These are phyloP conservation scores for Cruciata laevipes DNA, from an alignment of 257 asterid genomes.

Conservation along the genomic window DNA sequence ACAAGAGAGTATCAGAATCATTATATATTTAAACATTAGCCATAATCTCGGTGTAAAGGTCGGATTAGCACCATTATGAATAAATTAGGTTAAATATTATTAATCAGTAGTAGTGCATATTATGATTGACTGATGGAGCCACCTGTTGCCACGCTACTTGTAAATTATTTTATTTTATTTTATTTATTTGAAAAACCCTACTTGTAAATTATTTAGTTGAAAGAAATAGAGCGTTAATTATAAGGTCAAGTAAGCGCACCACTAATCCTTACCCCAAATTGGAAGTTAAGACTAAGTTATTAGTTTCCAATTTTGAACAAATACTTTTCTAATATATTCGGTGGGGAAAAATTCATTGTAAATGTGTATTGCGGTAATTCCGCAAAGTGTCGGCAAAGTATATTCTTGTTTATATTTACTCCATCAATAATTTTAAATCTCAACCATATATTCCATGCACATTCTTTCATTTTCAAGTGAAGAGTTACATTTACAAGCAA, in stretches of 20 bases:
- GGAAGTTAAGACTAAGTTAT: background rate
- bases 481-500: too few relatives aligned
- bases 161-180: too few relatives aligned
- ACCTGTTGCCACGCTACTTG: background rate
- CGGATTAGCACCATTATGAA: background rate
- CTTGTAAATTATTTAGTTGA: background rate
- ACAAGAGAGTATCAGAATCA: too few relatives aligned
- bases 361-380: background rate
- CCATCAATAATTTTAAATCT: background rate
- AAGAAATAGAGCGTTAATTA: background rate
- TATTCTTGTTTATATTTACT: background rate
- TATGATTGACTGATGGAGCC: background rate
- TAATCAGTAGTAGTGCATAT: background rate
- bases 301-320: too few relatives aligned
- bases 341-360: background rate
- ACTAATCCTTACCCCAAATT: background rate
- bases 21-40: too few relatives aligned
- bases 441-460: background rate
- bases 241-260: background rate
- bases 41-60: background rate
- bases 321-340: background rate
- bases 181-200: too few relatives aligned
- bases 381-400: background rate
- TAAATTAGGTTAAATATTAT: too few relatives aligned
- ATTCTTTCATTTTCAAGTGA: too few relatives aligned